Evolutionary conservation across 2,329 filamentous ascomycete genomes (phyloP).

Genomic region (Talaromyces sp.): DNA sequence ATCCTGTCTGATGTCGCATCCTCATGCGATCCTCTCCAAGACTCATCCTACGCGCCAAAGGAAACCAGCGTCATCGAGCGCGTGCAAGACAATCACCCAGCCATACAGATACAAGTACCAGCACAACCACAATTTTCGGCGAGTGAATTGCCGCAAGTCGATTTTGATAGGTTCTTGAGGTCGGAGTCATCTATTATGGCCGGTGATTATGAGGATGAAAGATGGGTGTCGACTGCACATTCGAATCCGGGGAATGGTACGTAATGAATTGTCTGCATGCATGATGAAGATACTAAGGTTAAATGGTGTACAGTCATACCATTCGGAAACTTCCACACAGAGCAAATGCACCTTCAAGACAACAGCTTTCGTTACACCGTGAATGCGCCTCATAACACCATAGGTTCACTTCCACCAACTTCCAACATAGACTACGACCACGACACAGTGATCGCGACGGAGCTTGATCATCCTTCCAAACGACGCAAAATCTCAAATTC

Average conservation of each 20-base stretch:
- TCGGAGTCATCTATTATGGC: slow-evolving; percentile 28
- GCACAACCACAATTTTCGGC: slow-evolving; percentile 13
- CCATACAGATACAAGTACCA: background rate
- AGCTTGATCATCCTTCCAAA: slow-evolving; percentile 12
- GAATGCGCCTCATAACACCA: background rate
- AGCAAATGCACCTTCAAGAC: slow-evolving; percentile 1
- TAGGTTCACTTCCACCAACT: slow-evolving; percentile 1
- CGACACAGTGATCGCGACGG: background rate
- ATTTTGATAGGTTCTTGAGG: slow-evolving; percentile 38
- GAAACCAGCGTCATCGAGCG: background rate
- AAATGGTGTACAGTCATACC: background rate
- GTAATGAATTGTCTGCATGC: too few species aligned
- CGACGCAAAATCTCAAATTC: slow-evolving; percentile 13
- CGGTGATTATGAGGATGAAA: slow-evolving; percentile 27
- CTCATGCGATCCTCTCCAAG: slow-evolving; percentile 22
- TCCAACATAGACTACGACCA: background rate
- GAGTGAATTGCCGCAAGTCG: slow-evolving; percentile 27
- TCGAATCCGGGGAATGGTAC: slow-evolving; percentile 29
- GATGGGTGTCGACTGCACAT: slow-evolving; percentile 31
- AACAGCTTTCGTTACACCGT: background rate
- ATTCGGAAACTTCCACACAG: background rate
- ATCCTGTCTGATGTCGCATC: slow-evolving; percentile 27
- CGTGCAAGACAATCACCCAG: background rate
- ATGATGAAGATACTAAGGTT: too few species aligned
- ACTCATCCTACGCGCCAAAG: slow-evolving; percentile 8